These are phyloP conservation scores for Tuber microsphaerosporum DNA, from an alignment of 495 filamentous ascomycete species.

Conservation along the genomic window DNA sequence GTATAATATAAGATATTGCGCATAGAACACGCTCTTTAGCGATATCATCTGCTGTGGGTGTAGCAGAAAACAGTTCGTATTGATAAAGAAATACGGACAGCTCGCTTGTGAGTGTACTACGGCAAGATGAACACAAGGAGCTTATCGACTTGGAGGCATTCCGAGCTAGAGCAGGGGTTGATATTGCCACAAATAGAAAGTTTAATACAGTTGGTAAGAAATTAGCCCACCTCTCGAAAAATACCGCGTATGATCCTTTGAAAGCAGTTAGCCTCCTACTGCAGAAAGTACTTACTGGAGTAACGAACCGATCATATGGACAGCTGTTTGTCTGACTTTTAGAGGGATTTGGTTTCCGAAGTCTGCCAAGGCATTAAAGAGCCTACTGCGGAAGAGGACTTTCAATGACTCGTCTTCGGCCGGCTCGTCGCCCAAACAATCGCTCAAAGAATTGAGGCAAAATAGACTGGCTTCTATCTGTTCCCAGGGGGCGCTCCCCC, in stretches of 20 bases:
- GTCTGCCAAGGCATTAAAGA: conserved; percentile 58
- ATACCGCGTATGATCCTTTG: conserved; percentile 58
- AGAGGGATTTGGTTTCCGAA: conserved; percentile 53
- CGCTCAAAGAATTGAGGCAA: conserved; percentile 68
- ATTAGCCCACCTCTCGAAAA: conserved; percentile 66
- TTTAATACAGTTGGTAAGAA: conserved; percentile 69
- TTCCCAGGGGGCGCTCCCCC: conserved; percentile 52
- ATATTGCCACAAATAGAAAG: conserved; percentile 71
- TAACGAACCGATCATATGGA: conserved; percentile 62
- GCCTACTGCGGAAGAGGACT: conserved; percentile 58
- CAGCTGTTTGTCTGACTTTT: conserved; percentile 67
- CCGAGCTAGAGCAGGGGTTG: conserved; percentile 57
- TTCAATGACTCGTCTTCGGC: conserved; percentile 61
- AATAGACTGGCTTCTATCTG: conserved; percentile 75
- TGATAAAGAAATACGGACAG: conserved; percentile 70
- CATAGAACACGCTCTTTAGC: conserved; percentile 76
- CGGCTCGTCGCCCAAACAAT: conserved; percentile 61
- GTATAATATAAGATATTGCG: conserved; percentile 76
- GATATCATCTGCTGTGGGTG: conserved; percentile 56
- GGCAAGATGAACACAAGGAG: conserved; percentile 72
- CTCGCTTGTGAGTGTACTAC: conserved; percentile 61
- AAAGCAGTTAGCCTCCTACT: neutral
- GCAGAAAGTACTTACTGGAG: neutral
- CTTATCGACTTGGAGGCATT: conserved; percentile 74
- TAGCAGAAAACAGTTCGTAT: conserved; percentile 58